Evolutionary conservation across 352 stramenopile species (phyloP), one percentile per base, ranked within the genome.

Genomic region (Plasmopara muralis): DNA sequence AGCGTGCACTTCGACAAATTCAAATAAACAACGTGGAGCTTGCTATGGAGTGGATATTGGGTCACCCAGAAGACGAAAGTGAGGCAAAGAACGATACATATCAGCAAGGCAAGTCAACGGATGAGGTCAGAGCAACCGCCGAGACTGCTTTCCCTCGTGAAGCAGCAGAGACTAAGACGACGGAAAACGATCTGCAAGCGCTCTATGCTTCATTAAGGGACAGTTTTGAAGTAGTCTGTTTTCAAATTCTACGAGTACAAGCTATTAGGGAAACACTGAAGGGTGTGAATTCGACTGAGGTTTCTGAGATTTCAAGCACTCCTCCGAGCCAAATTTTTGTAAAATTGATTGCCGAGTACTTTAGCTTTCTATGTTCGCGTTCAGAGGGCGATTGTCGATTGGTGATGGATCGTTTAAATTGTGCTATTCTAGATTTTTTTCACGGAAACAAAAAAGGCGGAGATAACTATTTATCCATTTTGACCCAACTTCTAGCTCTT

Each of bases 41-140:
- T 35, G 96, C 89, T 1, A 98, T 98, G 93, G 95, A 99, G 58
- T 98, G 96, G 78, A 89, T 97, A 28, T 53, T 98, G 15, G 76
- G 82, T 6, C 85, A 98, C 67, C 92, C 92, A 25, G 78, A 90
- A 39, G 70, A 85, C 20, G 74, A 83, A n/a, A 57, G 47, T 20
- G 55, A 77, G 14, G 62, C 18, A 8, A 47, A 61, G 33, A 47
- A 15, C 56, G 60, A 70, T 10, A 56, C 72, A 40, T 50, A 44
- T 16, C 57, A 64, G 25, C 50, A 60, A 9, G 55, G 64, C 37
- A 64, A 76, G 18, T 55, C 50, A 9, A 60, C 58, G 8, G 47
- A 50, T 20, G 62, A 71, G 1, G 58, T 66, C n/a, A 45, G 55
- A 50, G 58, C 47, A 4, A 18, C 37, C 18, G 47, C 43, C 9